phyloP scores from a whole-genome alignment of 352 stramenopile genomes.

The Globisporangium alternatum region DNA sequence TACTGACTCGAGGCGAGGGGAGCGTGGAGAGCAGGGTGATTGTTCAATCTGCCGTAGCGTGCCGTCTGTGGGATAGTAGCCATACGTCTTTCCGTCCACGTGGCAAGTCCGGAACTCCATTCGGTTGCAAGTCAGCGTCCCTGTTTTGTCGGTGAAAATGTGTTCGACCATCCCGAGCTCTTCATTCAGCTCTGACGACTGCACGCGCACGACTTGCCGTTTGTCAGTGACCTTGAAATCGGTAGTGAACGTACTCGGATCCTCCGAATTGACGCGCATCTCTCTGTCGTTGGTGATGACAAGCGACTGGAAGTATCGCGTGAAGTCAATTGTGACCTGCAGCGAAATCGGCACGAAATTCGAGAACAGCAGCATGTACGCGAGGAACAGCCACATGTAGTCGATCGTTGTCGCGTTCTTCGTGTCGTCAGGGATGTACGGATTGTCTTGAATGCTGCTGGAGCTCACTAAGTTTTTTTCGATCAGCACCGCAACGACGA shows the following conservation, averaged over 20 bases:
- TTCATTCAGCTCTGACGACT: conserved; percentile 88
- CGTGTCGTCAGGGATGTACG: conserved; percentile 41
- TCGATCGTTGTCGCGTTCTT: conserved; percentile 31
- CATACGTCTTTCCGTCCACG: conserved; percentile 73
- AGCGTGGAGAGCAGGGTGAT: not conserved
- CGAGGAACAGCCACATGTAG: conserved; percentile 55
- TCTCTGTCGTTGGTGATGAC: conserved; percentile 69
- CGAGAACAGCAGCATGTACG: conserved; percentile 91
- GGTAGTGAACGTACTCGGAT: not conserved
- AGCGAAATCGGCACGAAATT: conserved; percentile 93
- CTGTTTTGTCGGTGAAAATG: conserved; percentile 95
- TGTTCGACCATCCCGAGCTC: conserved; percentile 95
- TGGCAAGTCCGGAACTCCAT: conserved; percentile 94
- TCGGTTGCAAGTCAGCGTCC: conserved; percentile 90
- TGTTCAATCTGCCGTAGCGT: conserved; percentile 26
- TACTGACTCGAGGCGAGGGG: not conserved
- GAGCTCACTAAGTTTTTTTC: conserved; percentile 36
- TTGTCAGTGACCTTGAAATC: conserved; percentile 19
- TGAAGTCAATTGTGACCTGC: conserved; percentile 88
- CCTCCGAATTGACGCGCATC: conserved; percentile 42
- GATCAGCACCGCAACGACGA: conserved; percentile 44
- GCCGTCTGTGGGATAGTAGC: conserved; percentile 30
- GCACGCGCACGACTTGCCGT: conserved; percentile 57
- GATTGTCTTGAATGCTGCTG: conserved; percentile 29
- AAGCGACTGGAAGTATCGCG: conserved; percentile 75